These are phyloP conservation scores for Aspergillus oerlinghausenensis DNA, from an alignment of 2,329 filamentous ascomycete genomes.

Conservation along the genomic window DNA sequence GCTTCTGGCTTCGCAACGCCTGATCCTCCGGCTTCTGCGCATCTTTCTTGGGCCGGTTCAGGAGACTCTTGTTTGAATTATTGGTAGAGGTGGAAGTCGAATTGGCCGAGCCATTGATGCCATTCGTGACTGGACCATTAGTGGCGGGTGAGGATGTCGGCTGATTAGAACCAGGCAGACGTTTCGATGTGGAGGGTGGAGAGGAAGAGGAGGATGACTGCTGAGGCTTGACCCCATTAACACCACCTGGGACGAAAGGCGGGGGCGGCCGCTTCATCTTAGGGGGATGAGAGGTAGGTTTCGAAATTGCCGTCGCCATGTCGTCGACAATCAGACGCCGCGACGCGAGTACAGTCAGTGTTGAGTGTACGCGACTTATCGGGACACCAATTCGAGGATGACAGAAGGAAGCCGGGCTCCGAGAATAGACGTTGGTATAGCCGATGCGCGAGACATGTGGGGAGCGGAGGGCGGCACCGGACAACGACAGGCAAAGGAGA, in stretches of 20 bases:
- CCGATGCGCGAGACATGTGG: constrained; percentile 44
- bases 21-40: constrained; percentile 38
- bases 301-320: constrained; percentile 44
- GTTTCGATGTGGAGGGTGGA: constrained; percentile 51
- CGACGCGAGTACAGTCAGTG: constrained; percentile 14
- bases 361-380: constrained; percentile 21
- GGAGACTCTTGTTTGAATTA: constrained; percentile 21
- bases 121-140: constrained; percentile 41
- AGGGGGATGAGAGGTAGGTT: constrained; percentile 40
- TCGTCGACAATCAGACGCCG: constrained; percentile 17
- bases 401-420: constrained; percentile 28
- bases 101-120: constrained; percentile 30
- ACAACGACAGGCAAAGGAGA: constrained; percentile 25
- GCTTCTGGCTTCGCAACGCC: constrained; percentile 28
- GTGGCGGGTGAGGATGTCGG: constrained; percentile 43
- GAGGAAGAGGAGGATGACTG: constrained; percentile 53
- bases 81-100: constrained; percentile 9
- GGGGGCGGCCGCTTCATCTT: constrained; percentile 68
- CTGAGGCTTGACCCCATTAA: constrained; percentile 55
- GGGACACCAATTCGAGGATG: constrained; percentile 21
- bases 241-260: constrained; percentile 57
- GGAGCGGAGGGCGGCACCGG: constrained; percentile 34
- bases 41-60: constrained; percentile 58
- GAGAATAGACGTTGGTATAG: constrained; percentile 34
- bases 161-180: constrained; percentile 51